These are phyloP conservation scores for Thuja plicata DNA, from an alignment of 83 land plant genomes.

Conservation along the genomic window DNA sequence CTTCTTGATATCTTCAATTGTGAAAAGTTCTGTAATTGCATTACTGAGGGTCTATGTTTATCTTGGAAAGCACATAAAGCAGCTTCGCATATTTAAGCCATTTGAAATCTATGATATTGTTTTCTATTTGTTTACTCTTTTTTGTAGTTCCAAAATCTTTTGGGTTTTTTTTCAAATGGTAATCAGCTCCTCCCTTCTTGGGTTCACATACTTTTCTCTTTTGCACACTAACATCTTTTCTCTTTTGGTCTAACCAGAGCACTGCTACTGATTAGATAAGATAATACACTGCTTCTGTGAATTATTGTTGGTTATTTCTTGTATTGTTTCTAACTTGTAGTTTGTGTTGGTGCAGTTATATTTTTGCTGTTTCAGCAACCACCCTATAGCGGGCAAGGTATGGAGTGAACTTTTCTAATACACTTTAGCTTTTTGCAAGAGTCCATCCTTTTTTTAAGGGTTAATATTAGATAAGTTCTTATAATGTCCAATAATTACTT, in stretches of 20 bases:
- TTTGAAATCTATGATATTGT: too few relatives aligned
- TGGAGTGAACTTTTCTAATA: background rate
- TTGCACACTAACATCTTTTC: too few relatives aligned
- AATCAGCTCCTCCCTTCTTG: too few relatives aligned
- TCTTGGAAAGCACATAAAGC: too few relatives aligned
- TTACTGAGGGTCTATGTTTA: too few relatives aligned
- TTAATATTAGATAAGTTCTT: background rate
- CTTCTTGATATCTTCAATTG: too few relatives aligned
- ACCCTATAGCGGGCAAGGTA: slow-evolving; percentile 43
- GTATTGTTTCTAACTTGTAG: background rate
- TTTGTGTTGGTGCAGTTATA: slow-evolving; percentile 37
- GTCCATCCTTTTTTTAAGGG: background rate
- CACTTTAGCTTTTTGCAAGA: background rate
- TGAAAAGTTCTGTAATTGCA: too few relatives aligned
- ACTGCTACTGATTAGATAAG: background rate
- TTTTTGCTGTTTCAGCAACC: slow-evolving; percentile 52
- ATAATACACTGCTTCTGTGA: background rate
- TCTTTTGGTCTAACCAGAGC: background rate
- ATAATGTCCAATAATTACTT: background rate
- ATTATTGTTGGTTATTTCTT: background rate
- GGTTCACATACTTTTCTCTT: too few relatives aligned
- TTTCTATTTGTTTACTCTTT: too few relatives aligned
- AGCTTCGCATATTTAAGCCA: too few relatives aligned
- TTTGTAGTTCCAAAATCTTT: too few relatives aligned
- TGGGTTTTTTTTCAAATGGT: too few relatives aligned